Base-by-base conservation (phyloP, 768 basidiomycete species). In the Amanita rubescens region DNA sequence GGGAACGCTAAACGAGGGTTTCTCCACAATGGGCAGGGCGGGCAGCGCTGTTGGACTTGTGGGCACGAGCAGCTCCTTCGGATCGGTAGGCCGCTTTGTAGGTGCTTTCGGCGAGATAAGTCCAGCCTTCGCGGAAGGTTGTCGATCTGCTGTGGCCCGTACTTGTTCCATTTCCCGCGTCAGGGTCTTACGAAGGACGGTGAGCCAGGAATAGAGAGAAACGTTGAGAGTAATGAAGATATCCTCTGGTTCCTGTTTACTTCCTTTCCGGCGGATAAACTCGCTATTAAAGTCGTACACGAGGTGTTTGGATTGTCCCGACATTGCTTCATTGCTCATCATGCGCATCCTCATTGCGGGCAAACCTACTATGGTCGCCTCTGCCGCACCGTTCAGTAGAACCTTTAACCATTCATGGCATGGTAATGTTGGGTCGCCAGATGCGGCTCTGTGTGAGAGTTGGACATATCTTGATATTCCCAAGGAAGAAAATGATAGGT, bases 221-320 rank as follows among this genome's bases (percentile, higher is more conserved):
- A 90, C 81, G 69, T 93, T 92, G 58, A 93, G 73, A 3, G 88
- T 85, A 67, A 93, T 89, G 66, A 85, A 91, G 51, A 93, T 90
- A 58, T 89, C 86, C 59, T 90, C 84, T 27, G 76, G 73, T 25
- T 33, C 47, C 47, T 80, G 78, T 58, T 74, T 70, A 67, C 72
- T 70, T 22, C 75, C 78, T 54, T 74, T 71, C 32, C 73, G 71
- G 24, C 79, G 78, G 38, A 78, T 68, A 64, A 90, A 90, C 53
- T 76, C 70, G 62, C 85, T 88, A 67, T 82, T 72, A 67, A 90
- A 90, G 61, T 85, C 80, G 58, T 91, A 91, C 12, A 73, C 61
- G 19, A 91, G 73, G 14, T 66, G 65, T 33, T 70, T 71, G 20
- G 60, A 62, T 9, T 59, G 50, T 17, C 76, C 75, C 35, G 73